Base-by-base conservation (phyloP, 768 basidiomycete genomes). In the Boletus rex-veris region DNA sequence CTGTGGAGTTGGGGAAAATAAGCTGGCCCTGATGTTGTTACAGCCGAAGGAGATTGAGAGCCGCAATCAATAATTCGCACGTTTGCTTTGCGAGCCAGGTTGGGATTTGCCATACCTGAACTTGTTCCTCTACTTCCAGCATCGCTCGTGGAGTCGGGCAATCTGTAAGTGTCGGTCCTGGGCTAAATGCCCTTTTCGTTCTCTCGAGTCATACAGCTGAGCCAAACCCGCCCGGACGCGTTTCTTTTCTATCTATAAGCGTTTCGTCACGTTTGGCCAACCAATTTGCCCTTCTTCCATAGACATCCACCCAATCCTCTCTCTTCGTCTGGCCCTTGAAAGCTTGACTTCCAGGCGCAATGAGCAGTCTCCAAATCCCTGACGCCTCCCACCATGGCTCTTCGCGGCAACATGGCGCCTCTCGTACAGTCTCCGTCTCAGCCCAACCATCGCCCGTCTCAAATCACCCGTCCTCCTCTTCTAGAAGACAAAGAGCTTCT, bases 401-500 rank as follows among this genome's bases (percentile, higher is more conserved):
- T 26, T 80, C 81, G 41, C 74, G 79, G 35, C 73, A 75, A 30
- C 63, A 73, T 15, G 65, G 67, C 11, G 38, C 68, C 8, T 69
- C 75, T 8, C 73, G 85, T n/a, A 81, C 85, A 2, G 78, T 77
- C n/a, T 86, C 85, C 11, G 83, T 82, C 35, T 71, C 77, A 7
- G 79, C 76, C 4, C 77, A 83, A 31, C 75, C 82, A 21, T 73
- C 77, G n/a, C 73, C 81, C 3, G 73, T 72, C 7, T 59, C 78
- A 4, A 64, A 74, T 11, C 57, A 75, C 38, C 67, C 77, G 18
- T 69, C 76, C 1, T 69, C 76, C 1, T 62, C 77, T 0, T 69
- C 77, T 42, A 78, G 82, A 38, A 82, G 81, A 61, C 82, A 86
- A 66, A 81, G 88, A 46, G 87, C 88, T 7, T 90, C 89, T 2